These are phyloP conservation scores for Colletotrichum brevisporum DNA, from an alignment of 2,329 filamentous ascomycete genomes.

Conservation along the genomic window DNA sequence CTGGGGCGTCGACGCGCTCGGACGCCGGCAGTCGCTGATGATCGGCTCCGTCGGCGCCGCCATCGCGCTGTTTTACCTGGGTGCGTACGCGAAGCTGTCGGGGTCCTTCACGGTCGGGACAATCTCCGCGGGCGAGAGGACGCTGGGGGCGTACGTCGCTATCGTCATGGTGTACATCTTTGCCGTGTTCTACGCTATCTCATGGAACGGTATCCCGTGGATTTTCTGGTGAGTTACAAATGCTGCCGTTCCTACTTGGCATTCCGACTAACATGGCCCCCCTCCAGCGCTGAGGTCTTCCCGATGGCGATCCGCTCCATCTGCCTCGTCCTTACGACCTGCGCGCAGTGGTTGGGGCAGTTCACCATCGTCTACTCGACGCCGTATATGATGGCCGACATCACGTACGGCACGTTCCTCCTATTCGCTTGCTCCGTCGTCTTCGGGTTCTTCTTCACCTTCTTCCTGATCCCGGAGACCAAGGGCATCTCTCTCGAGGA, in stretches of 20 bases:
- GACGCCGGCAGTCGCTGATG: slow-evolving; percentile 43
- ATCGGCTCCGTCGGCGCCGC: slow-evolving; percentile 43
- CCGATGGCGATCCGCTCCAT: slow-evolving; percentile 45
- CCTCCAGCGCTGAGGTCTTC: slow-evolving; percentile 33
- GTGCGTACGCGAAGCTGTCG: slow-evolving; percentile 43
- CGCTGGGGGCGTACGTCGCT: slow-evolving; percentile 42
- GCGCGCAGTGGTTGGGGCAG: slow-evolving; percentile 47
- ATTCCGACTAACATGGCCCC: slow-evolving; percentile 50
- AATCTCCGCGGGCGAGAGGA: slow-evolving; percentile 10
- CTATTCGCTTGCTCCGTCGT: slow-evolving; percentile 60
- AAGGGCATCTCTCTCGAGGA: slow-evolving; percentile 46
- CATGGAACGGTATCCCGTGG: slow-evolving; percentile 48
- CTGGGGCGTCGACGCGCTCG: slow-evolving; percentile 44
- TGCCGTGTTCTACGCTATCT: slow-evolving; percentile 43
- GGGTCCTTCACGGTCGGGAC: slow-evolving; percentile 35
- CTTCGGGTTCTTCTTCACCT: slow-evolving; percentile 50
- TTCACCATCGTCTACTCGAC: slow-evolving; percentile 46
- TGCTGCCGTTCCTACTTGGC: no score
- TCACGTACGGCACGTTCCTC: slow-evolving; percentile 59
- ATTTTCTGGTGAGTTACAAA: slow-evolving; percentile 38
- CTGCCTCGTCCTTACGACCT: slow-evolving; percentile 44
- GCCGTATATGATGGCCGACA: slow-evolving; percentile 47
- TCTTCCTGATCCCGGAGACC: slow-evolving; percentile 44
- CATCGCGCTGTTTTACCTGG: slow-evolving; percentile 51
- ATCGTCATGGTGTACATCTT: slow-evolving; percentile 48